phyloP scores from a whole-genome alignment of 495 filamentous ascomycete genomes.

The Baudoinia panamericana region DNA sequence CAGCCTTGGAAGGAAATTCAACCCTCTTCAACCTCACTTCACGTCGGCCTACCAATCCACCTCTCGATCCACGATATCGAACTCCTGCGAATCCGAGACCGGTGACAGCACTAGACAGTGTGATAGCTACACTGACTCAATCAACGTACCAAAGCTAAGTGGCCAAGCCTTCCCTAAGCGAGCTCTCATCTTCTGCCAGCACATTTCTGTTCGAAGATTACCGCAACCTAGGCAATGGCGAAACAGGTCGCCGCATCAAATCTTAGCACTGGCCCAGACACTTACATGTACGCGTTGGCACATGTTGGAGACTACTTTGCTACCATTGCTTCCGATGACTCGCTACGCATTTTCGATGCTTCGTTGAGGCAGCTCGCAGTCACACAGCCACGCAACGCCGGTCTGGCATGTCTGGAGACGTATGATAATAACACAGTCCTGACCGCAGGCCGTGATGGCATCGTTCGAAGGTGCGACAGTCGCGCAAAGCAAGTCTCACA shows the following conservation, averaged over 20 bases:
- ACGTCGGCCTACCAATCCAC: no score
- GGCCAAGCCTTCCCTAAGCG: no score
- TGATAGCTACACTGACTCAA: no score
- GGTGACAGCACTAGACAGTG: no score
- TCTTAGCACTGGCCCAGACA: constrained; percentile 13
- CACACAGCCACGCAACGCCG: constrained; percentile 37
- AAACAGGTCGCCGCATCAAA: constrained; percentile 5
- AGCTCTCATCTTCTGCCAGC: constrained; percentile 6
- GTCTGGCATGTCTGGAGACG: constrained; percentile 43
- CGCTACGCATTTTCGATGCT: constrained; percentile 12
- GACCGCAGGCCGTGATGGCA: constrained; percentile 52
- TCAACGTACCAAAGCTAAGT: no score
- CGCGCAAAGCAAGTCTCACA: constrained; percentile 5
- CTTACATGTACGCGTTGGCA: constrained; percentile 15
- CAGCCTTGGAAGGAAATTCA: no score
- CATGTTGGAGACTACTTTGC: constrained; percentile 16
- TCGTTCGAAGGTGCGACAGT: constrained; percentile 45
- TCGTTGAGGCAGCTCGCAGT: constrained; percentile 16
- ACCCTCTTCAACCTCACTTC: no score
- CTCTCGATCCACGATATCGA: no score
- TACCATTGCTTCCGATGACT: constrained; percentile 33
- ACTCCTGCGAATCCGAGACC: no score
- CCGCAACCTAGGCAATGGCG: constrained; percentile 8
- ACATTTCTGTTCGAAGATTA: not conserved
- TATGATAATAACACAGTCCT: constrained; percentile 33